phyloP scores from a whole-genome alignment of 768 basidiomycete species.

The Hygrocybe coccinea region DNA sequence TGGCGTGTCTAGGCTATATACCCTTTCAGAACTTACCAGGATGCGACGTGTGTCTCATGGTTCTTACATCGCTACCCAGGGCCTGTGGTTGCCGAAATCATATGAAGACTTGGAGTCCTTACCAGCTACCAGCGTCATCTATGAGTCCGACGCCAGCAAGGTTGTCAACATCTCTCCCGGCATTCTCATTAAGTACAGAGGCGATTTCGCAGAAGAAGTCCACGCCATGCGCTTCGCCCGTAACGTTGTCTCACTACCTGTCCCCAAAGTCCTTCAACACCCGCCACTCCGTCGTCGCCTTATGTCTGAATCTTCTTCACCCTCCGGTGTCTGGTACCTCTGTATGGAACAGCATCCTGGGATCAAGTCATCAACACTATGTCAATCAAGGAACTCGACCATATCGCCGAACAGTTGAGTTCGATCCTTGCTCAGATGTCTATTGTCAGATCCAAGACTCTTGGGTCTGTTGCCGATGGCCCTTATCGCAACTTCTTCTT shows the following conservation, averaged over 20 bases:
- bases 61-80: neutral
- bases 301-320: neutral
- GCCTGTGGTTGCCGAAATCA: constrained; percentile 5
- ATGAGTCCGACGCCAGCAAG: constrained; percentile 8
- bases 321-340: constrained; percentile 23
- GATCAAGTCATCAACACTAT: constrained; percentile 22
- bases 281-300: constrained; percentile 8
- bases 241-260: constrained; percentile 3
- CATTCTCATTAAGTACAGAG: constrained; percentile 14
- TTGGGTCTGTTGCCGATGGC: constrained; percentile 20
- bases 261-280: constrained; percentile 22
- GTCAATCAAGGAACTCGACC: constrained; percentile 18
- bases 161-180: constrained; percentile 11
- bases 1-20: too few species aligned
- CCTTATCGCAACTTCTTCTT: constrained; percentile 21
- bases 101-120: constrained; percentile 7
- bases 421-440: constrained; percentile 16
- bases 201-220: constrained; percentile 10
- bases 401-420: constrained; percentile 21
- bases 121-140: constrained; percentile 6
- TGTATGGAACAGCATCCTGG: constrained; percentile 26
- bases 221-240: constrained; percentile 6
- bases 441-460: constrained; percentile 7
- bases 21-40: too few species aligned
- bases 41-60: neutral